phyloP scores from a whole-genome alignment of 257 asterid species.

The Fraxinus excelsior region DNA sequence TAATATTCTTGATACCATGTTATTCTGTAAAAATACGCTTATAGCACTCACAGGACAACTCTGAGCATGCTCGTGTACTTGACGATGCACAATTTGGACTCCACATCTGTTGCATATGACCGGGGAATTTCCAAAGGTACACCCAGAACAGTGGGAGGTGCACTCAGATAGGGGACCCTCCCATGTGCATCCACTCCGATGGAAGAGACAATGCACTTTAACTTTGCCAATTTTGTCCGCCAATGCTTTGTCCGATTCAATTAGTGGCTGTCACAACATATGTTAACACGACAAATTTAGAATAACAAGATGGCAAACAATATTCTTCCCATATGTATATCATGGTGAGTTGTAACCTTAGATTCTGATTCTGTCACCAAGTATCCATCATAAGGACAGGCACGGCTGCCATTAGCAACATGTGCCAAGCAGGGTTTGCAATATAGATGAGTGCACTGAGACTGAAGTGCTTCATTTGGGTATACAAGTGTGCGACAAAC shows the following conservation, averaged over 20 bases:
- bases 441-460: slow-evolving; percentile 89
- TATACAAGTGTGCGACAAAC: slow-evolving; percentile 92
- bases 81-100: slow-evolving; percentile 82
- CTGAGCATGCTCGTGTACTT: slow-evolving; percentile 95
- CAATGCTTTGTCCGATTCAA: slow-evolving; percentile 66
- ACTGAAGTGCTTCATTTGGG: slow-evolving; percentile 85
- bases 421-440: slow-evolving; percentile 90
- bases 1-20: slow-evolving; percentile 4
- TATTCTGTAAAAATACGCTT: not conserved
- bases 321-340: slow-evolving; percentile 14
- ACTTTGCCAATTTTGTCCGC: slow-evolving; percentile 84
- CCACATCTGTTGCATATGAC: slow-evolving; percentile 92
- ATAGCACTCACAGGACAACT: slow-evolving; percentile 74
- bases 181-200: slow-evolving; percentile 94
- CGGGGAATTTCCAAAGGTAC: slow-evolving; percentile 81
- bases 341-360: slow-evolving; percentile 50
- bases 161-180: slow-evolving; percentile 79
- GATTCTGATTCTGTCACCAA: slow-evolving; percentile 84
- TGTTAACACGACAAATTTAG: slow-evolving; percentile 29
- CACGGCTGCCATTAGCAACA: slow-evolving; percentile 68
- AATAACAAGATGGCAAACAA: slow-evolving; percentile 19
- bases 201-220: slow-evolving; percentile 79
- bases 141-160: slow-evolving; percentile 69
- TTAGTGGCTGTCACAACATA: slow-evolving; percentile 62
- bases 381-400: slow-evolving; percentile 97